Conservation (phyloP, 2,329 filamentous ascomycete genomes). For the Tympanopsis confertula region DNA sequence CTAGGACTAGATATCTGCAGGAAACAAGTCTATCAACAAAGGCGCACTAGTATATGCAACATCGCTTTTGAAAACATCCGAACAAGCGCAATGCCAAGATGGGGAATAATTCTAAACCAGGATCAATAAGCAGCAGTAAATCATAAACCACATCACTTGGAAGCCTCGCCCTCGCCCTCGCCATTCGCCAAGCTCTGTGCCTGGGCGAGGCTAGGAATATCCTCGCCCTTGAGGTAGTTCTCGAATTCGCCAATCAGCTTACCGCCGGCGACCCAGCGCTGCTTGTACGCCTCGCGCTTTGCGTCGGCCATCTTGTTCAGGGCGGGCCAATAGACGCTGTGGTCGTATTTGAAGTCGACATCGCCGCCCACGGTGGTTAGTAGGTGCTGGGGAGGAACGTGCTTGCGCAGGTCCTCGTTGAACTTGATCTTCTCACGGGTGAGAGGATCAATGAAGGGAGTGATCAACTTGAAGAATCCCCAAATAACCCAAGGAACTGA, state of each 20-base stretch:
- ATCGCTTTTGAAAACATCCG: too few relatives aligned
- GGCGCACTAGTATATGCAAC: too few relatives aligned
- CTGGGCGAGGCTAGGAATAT: constrained; percentile 4
- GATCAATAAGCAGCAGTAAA: too few relatives aligned
- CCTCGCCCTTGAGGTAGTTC: constrained; percentile 52
- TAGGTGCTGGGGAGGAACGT: constrained; percentile 52
- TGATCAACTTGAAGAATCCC: constrained; percentile 63
- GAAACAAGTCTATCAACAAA: too few relatives aligned
- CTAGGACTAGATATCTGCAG: too few relatives aligned
- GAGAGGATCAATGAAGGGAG: constrained; percentile 62
- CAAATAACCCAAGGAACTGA: constrained; percentile 58
- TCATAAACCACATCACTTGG: too few relatives aligned
- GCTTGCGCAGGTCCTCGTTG: constrained; percentile 52
- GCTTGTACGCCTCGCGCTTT: constrained; percentile 34
- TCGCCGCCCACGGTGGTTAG: constrained; percentile 50
- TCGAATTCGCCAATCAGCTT: constrained; percentile 60
- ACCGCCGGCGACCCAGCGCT: constrained; percentile 52
- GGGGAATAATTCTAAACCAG: too few relatives aligned
- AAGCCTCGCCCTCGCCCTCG: too few relatives aligned
- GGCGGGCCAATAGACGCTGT: constrained; percentile 57
- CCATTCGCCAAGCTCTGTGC: too few relatives aligned
- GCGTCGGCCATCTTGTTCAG: constrained; percentile 44
- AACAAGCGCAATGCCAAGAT: too few relatives aligned
- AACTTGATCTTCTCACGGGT: constrained; percentile 64
- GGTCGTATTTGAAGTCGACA: constrained; percentile 60